These are phyloP conservation scores for Sungouiozyma intestinalis DNA, from an alignment of 805 yeast species.

Conservation along the genomic window DNA sequence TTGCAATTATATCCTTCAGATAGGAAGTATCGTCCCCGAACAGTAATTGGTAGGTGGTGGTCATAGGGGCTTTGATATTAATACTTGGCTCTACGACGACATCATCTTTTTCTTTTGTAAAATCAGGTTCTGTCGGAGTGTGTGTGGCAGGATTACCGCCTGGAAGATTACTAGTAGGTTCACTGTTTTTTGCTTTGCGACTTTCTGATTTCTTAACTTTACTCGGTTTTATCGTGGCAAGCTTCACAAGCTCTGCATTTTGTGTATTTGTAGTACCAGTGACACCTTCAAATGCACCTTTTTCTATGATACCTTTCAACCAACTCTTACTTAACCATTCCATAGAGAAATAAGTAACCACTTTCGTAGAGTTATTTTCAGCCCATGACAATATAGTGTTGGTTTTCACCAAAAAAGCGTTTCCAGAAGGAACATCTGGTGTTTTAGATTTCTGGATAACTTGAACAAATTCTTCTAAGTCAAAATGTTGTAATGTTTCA, in stretches of 20 bases:
- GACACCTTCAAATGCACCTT: conserved; percentile 65
- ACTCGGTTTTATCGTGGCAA: conserved; percentile 6
- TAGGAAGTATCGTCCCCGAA: conserved; percentile 53
- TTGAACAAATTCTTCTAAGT: conserved; percentile 38
- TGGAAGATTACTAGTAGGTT: conserved; percentile 18
- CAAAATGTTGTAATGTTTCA: conserved; percentile 45
- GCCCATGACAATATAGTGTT: conserved; percentile 56
- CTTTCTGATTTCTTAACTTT: conserved; percentile 1
- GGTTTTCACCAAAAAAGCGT: conserved; percentile 52
- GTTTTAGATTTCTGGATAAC: conserved; percentile 53
- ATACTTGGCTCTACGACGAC: conserved; percentile 41
- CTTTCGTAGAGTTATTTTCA: conserved; percentile 40
- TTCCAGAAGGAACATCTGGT: conserved; percentile 81
- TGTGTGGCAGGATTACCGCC: conserved; percentile 33
- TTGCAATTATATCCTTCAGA: conserved; percentile 36
- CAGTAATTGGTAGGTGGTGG: conserved; percentile 48
- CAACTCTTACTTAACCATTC: conserved; percentile 72
- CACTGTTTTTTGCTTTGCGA: conserved; percentile 5
- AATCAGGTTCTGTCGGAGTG: conserved; percentile 36
- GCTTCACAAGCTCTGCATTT: conserved; percentile 37
- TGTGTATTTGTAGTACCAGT: conserved; percentile 43
- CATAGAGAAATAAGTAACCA: conserved; percentile 44
- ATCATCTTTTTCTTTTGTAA: conserved; percentile 40
- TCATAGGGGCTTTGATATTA: conserved; percentile 51
- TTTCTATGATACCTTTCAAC: conserved; percentile 69